These are phyloP conservation scores for Neotropicomus parvogracilis DNA, from an alignment of 1,284 basidiomycete species.

Conservation along the genomic window DNA sequence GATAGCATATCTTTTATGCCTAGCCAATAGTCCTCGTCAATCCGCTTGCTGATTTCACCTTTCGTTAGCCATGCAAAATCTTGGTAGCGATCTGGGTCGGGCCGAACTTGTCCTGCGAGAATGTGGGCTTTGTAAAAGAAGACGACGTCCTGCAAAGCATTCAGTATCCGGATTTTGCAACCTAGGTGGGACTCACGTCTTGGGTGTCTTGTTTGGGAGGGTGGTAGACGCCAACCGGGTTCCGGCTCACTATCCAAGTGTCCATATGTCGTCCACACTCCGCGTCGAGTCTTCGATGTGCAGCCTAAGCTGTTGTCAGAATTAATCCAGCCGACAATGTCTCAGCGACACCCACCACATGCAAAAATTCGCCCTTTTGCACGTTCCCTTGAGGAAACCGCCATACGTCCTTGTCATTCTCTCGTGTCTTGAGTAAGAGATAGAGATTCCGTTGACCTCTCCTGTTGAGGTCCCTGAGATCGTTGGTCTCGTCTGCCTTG, in stretches of 20 bases:
- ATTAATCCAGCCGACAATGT: background rate
- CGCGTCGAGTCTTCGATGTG: conserved; percentile 58
- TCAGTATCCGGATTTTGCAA: background rate
- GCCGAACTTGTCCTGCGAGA: conserved; percentile 69
- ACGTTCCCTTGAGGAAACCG: conserved; percentile 74
- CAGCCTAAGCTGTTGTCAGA: conserved; percentile 47
- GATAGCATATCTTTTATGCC: conserved; percentile 78
- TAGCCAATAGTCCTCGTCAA: conserved; percentile 69
- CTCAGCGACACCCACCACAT: conserved; percentile 48
- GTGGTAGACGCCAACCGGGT: conserved; percentile 68
- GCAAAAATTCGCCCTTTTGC: conserved; percentile 61
- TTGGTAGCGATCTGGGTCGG: conserved; percentile 48
- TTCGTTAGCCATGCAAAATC: conserved; percentile 92
- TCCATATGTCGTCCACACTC: conserved; percentile 77
- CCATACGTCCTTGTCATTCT: conserved; percentile 61
- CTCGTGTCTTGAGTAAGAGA: conserved; percentile 61
- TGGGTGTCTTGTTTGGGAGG: conserved; percentile 35
- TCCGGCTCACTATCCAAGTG: conserved; percentile 75
- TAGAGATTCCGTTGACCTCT: conserved; percentile 84
- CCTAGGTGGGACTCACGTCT: conserved; percentile 32
- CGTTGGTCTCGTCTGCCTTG: conserved; percentile 57
- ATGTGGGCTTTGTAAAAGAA: conserved; percentile 87
- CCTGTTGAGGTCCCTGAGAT: conserved; percentile 77
- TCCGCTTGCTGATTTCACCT: conserved; percentile 71
- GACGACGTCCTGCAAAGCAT: conserved; percentile 40